Conservation (phyloP, 2,329 filamentous ascomycete species). For the Ophiostoma angusticollis region DNA sequence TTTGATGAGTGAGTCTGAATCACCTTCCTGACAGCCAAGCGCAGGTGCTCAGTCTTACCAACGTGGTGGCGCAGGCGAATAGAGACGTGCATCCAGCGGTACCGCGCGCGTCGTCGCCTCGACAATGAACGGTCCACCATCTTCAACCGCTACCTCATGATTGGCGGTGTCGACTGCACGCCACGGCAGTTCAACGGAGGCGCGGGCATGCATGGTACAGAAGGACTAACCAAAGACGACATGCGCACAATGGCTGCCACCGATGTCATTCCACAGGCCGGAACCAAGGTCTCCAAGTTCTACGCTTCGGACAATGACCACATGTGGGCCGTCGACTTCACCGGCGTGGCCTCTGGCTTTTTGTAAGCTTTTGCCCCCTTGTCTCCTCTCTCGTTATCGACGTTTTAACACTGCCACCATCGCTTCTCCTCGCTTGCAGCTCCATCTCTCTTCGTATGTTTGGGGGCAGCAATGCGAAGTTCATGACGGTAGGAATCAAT, state of each 20-base stretch:
- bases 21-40: too few relatives aligned
- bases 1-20: constrained; percentile 10
- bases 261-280: constrained; percentile 40
- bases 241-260: constrained; percentile 51
- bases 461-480: constrained; percentile 39
- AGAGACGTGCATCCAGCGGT: constrained; percentile 73
- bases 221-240: constrained; percentile 48
- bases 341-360: constrained; percentile 63
- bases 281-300: constrained; percentile 27
- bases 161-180: constrained; percentile 62
- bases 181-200: constrained; percentile 47
- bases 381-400: neutral
- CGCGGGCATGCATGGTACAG: constrained; percentile 33
- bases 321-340: constrained; percentile 72
- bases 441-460: constrained; percentile 43
- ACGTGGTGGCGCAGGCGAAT: constrained; percentile 47
- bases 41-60: neutral
- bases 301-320: constrained; percentile 37
- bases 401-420: neutral
- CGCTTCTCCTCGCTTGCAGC: constrained; percentile 19
- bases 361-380: constrained; percentile 34
- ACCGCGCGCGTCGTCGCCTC: constrained; percentile 62
- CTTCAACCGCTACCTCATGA: constrained; percentile 69
- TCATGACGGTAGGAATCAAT: constrained; percentile 47
- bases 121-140: constrained; percentile 46